A percentile compares a stretch with the other conserved stretches of the same genome.
phyloP scores from a whole-genome alignment of 148 eudicot genomes.

The Vaccinium vitisidaea region DNA sequence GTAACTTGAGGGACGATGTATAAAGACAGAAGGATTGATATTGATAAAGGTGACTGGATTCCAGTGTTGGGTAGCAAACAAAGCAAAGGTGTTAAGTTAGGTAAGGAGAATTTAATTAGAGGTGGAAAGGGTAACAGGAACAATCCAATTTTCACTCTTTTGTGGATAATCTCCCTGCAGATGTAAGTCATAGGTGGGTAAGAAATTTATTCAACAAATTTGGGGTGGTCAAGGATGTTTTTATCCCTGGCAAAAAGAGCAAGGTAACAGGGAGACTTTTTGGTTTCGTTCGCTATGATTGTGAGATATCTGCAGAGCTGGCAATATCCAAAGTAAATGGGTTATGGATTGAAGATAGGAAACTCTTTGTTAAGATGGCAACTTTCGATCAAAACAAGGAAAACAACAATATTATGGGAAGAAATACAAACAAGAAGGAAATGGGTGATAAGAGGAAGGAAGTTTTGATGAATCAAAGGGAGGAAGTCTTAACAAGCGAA shows the following conservation, averaged over 20 bases:
- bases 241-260: not conserved
- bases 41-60: not conserved
- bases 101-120: not conserved
- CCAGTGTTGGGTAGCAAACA: too few relatives aligned
- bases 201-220: too few relatives aligned
- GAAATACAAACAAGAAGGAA: too few relatives aligned
- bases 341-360: not conserved
- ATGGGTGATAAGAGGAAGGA: too few relatives aligned
- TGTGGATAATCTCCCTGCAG: not conserved
- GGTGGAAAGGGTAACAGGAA: not conserved
- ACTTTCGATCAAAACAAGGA: too few relatives aligned
- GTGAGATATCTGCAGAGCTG: not conserved
- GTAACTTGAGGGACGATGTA: not conserved
- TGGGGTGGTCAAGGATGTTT: too few relatives aligned
- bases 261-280: not conserved
- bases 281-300: too few relatives aligned
- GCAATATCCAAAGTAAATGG: not conserved
- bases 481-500: too few relatives aligned
- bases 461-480: too few relatives aligned
- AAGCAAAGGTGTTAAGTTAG: not conserved
- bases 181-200: not conserved
- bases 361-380: not conserved
- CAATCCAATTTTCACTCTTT: not conserved
- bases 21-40: not conserved
- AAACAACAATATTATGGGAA: too few relatives aligned